Conservation (phyloP, 805 yeast genomes). For the Yarrowia keelungensis region DNA sequence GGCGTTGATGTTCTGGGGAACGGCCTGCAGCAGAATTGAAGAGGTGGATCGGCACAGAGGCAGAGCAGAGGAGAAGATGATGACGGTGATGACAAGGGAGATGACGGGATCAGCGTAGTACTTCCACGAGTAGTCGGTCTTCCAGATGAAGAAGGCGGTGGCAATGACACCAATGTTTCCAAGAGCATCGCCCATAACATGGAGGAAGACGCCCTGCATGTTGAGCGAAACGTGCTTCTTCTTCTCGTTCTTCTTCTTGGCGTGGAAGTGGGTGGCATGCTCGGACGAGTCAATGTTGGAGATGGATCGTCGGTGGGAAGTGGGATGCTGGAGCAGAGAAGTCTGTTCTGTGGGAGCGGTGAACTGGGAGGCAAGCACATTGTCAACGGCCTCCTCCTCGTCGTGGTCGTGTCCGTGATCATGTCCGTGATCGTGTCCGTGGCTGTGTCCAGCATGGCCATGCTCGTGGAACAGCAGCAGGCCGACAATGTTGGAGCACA, state of each 20-base stretch:
- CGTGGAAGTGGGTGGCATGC: conserved; percentile 49
- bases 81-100: conserved; percentile 82
- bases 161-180: conserved; percentile 93
- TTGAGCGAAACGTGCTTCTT: conserved; percentile 70
- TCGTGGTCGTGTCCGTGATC: conserved; percentile 44
- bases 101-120: conserved; percentile 85
- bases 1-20: conserved; percentile 83
- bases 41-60: conserved; percentile 89
- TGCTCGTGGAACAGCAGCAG: conserved; percentile 88
- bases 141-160: conserved; percentile 93
- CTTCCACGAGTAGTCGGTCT: conserved; percentile 87
- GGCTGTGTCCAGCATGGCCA: conserved; percentile 66
- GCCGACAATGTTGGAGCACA: conserved; percentile 82
- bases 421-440: conserved; percentile 51
- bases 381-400: conserved; percentile 32
- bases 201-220: conserved; percentile 96
- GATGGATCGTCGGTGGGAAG: conserved; percentile 37
- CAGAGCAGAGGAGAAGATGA: conserved; percentile 88
- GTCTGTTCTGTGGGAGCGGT: conserved; percentile 36
- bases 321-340: conserved; percentile 40
- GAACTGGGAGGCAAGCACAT: conserved; percentile 25
- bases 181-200: conserved; percentile 93
- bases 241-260: conserved; percentile 42
- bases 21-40: conserved; percentile 87
- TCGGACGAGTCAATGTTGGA: conserved; percentile 42